Base-by-base conservation (phyloP, 2,329 filamentous ascomycete genomes). In the Mollisia scopiformis region DNA sequence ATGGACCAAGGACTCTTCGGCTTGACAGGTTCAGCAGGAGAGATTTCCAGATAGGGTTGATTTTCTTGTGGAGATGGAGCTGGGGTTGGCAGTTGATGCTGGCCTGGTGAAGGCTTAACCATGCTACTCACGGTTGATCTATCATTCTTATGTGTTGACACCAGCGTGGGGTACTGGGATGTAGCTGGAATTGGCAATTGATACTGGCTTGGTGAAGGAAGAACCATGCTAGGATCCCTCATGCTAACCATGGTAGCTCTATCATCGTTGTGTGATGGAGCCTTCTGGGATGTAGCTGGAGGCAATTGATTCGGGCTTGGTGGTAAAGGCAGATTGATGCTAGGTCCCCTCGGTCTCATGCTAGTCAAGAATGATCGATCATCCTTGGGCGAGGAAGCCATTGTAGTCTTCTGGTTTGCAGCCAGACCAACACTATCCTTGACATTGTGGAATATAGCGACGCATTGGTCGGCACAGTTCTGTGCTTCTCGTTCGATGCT, bases 371-470 rank as follows among this genome's bases (percentile, higher is more conserved):
- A 53, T 27, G 52, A 41, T 47, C 61, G 57, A 35, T 67, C 65
- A 49, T 63, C 57, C 46, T 51, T 59, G 27, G 28, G 47, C 23
- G 50, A 28, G 16, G 55, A 50, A 25, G 55, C 41, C 25, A 59
- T 13, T n/a, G 16, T 50, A 10, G 27, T 49, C 0, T 13, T 59
- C 19, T 61, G 60, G 19, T 52, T 23, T 55, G 53, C 28, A 43
- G 13, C n/a, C 39, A 43, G n/a, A 59, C 53, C 31, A 65, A 62
- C 43, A 57, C 56, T 61, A 16, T 66, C 67, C 31, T 63, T 59
- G 13, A 72, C 39, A 31, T 50, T 53, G 31, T 66, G 55, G 51
- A 73, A 69, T 41, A 72, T 69, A 23, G 58, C 47, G 35, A 70
- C 53, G 57, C 68, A 72, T 55, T 47, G 43, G 43, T 65, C 65